Base-by-base conservation (phyloP, 345 rosid genomes). In the Pistacia atlantica region DNA sequence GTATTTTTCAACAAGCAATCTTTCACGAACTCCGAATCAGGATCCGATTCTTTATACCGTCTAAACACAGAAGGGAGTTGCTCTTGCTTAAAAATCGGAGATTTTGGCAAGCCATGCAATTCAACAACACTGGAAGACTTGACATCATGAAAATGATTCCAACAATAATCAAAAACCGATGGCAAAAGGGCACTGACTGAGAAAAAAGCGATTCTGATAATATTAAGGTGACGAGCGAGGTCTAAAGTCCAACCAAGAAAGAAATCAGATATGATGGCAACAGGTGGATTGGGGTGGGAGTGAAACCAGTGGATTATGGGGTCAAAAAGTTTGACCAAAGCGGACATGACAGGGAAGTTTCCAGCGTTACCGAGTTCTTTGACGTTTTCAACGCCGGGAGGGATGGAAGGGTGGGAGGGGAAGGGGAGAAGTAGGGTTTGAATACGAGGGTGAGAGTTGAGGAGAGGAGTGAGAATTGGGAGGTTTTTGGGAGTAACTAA, bases 211-310 rank as follows among this genome's bases (percentile, higher is more conserved):
- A 90, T 67, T 55, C 92, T 76, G 14, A 89, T 90, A 35, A 93
- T 67, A 16, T 68, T 69, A 38, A 90, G 67, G 0, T 76, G 52
- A 14, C 1, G 12, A 51, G 92, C 86, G 1, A 93, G 82, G 28
- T 75, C 78, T 20, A 52, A 18, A n/a, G 94, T 91, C 94, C 92
- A 93, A 12, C 94, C 96, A 11, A 90, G 88, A 80, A 93, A 93
- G 87, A 89, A 90, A 64, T 90, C 96, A 7, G 96, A 93, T 72
- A 93, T 67, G 77, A 93, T 76, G 25, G 92, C 93, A 0, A 84
- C 69, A 0, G 98, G 95, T 7, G 95, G 97, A 35, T 82, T 51
- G 17, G 62, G 51, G 45, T 90, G 95, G 75, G 92, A 83, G 10
- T 49, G 58, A 70, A 90, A 90, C 98, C 95, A 91, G 3, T 61